Evolutionary conservation across 345 rosid species (phyloP), one percentile per base, ranked within the genome.

Genomic region (Eucalyptus curtisii): DNA sequence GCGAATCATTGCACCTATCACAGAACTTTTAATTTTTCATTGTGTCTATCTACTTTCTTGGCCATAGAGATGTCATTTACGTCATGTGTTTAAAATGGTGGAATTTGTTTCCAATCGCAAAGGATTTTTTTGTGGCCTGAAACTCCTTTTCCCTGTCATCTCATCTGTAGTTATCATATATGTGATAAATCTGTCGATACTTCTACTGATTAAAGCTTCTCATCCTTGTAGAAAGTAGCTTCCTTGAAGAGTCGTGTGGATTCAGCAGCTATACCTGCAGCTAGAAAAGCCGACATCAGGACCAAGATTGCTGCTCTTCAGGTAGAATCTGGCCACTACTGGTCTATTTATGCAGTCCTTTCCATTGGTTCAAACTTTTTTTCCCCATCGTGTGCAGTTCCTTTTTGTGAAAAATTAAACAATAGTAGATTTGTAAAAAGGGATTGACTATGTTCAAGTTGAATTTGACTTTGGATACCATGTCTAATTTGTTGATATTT

Each of bases 231-330:
- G 97, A 95, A 93, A 95, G 98, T 98, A 88, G 94, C 98, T 30
- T 95, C 96, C 88, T 88, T 97, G 88, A 97, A 97, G 94, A 93
- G 94, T 87, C 92, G 88, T 66, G 98, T 96, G 90, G 99, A 98
- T 82, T 88, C 94, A 4, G 96, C 98, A 86, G 76, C 92, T 84
- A 97, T 96, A 87, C 99, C 99, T 31, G 99, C 99, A 30, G 95
- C 96, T 87, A 95, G 92, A 93, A 98, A 98, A 90, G 97, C 98
- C 89, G 96, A 95, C 86, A 93, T 98, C 86, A 95, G 95, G 94
- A 94, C 93, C 45, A 96, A 95, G 91, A 95, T 98, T 87, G 90
- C 90, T 49, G 87, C 89, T 66, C 97, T 98, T 89, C 99, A 95
- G 98, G 99, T 95, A 52, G 44, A 31, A 49, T 86, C 44, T 86